Evolutionary conservation across 345 rosid genomes (phyloP).

Genomic region (Pugionium dolabratum): DNA sequence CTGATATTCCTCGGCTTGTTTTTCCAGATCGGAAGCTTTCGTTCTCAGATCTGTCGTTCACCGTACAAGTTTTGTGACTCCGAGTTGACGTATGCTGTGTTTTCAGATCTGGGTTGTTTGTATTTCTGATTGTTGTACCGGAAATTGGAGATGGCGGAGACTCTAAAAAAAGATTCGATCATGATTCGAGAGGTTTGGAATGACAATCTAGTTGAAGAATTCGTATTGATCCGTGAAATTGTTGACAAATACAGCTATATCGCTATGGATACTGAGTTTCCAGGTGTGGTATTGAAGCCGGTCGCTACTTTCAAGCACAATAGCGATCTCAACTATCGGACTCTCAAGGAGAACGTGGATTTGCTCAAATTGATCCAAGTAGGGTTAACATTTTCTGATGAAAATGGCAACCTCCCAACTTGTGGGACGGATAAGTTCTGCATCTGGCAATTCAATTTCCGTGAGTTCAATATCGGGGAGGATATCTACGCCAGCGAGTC

Average conservation of each 20-base stretch:
- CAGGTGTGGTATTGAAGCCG: slow-evolving; percentile 82
- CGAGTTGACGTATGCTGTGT: slow-evolving; percentile 41
- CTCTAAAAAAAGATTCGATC: slow-evolving; percentile 63
- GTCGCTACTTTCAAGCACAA: slow-evolving; percentile 76
- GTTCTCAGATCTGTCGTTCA: slow-evolving; percentile 30
- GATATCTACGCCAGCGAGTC: slow-evolving; percentile 85
- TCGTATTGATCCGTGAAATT: slow-evolving; percentile 73
- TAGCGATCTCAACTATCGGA: slow-evolving; percentile 72
- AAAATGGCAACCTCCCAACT: slow-evolving; percentile 73
- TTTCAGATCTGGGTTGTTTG: slow-evolving; percentile 53
- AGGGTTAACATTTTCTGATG: slow-evolving; percentile 79
- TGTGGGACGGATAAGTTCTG: slow-evolving; percentile 72
- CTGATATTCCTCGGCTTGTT: neutral
- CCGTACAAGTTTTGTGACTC: slow-evolving; percentile 1
- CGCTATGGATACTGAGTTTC: slow-evolving; percentile 95
- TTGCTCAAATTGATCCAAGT: slow-evolving; percentile 82
- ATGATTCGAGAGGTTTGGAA: slow-evolving; percentile 86
- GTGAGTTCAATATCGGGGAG: slow-evolving; percentile 69
- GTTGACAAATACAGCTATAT: slow-evolving; percentile 61
- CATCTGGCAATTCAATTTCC: slow-evolving; percentile 91
- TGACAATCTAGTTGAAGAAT: slow-evolving; percentile 76
- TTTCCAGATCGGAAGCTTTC: slow-evolving; percentile 29
- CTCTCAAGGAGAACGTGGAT: slow-evolving; percentile 80
- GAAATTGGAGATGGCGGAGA: slow-evolving; percentile 50
- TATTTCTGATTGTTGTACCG: slow-evolving; percentile 1